Evolutionary conservation across 2,329 filamentous ascomycete genomes (phyloP), one percentile per base, ranked within the genome.

Genomic region (Ambrosiella cleistominuta): DNA sequence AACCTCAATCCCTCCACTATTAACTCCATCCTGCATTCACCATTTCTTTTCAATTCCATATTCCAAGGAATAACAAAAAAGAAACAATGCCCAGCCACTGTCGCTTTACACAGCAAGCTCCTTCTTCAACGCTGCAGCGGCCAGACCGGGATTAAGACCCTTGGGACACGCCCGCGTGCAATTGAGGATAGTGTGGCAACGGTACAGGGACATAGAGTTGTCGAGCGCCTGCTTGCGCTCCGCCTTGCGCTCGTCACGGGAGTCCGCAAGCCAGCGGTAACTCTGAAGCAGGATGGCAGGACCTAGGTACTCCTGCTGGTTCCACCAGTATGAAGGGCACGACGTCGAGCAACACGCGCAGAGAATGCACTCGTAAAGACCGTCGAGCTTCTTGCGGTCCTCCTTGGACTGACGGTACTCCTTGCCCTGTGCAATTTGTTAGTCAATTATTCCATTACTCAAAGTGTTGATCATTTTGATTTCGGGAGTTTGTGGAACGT

Each of bases 301-400:
- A 63, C 93, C 93, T 55, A 98, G 87, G 76, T 98, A 98, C 73
- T 97, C 90, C 75, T 97, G 90, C 65, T 85, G 83, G 78, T 98
- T 98, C 93, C 93, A 98, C 93, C 93, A 98, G 80, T 98, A 98
- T 15, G 89, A 96, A n/a, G 93, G 93, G 79, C 93, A 98, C 52
- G 91, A 95, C 19, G 93, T 98, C 64, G 87, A 93, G 83, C 93
- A 98, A 83, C 93, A 98, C 66, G 91, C 91, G 78, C 93, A 98
- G 60, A 98, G 85, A 72, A 98, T 97, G 76, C 93, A 98, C 75
- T 98, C 93, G 77, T 98, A 97, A 37, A 97, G 82, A 64, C 93
- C 93, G 70, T 97, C 93, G 58, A 98, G 84, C 83, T 95, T 98
- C 75, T 83, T 87, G 69, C 93, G 89, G 65, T 98, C 91, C 65